phyloP scores from a whole-genome alignment of 331 rosid species.

The Spiraea crenata region DNA sequence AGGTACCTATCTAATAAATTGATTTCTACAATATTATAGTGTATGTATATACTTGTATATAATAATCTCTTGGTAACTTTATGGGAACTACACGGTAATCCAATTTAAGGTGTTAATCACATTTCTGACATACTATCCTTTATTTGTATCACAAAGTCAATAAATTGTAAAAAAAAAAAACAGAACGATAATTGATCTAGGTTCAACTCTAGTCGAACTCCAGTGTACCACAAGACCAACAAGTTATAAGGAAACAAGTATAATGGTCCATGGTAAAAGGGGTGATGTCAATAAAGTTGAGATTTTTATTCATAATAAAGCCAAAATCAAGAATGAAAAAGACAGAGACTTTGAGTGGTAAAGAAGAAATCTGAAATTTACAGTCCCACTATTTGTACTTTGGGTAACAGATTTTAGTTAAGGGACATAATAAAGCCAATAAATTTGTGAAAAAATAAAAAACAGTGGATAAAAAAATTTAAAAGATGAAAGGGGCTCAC shows the following conservation, averaged over 20 bases:
- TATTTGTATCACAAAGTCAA: too few species aligned
- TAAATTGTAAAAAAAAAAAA: too few species aligned
- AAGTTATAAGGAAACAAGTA: too few species aligned
- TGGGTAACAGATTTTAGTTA: constrained; percentile 24
- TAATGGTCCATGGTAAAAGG: constrained; percentile 17
- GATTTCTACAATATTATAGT: background rate
- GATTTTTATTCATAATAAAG: background rate
- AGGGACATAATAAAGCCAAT: constrained; percentile 7
- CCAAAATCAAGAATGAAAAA: background rate
- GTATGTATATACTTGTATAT: background rate
- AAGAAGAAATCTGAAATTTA: constrained; percentile 37
- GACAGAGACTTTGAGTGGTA: constrained; percentile 38
- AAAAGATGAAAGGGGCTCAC: constrained; percentile 65
- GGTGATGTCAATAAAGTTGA: constrained; percentile 8
- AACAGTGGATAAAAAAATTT: constrained; percentile 31
- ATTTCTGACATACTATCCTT: too few species aligned
- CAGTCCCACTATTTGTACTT: constrained; percentile 12
- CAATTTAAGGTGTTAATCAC: too few species aligned
- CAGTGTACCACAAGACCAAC: too few species aligned
- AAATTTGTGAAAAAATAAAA: constrained; percentile 19
- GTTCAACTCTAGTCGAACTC: too few species aligned
- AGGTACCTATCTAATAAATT: constrained; percentile 14
- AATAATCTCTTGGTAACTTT: too few species aligned
- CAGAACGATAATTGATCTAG: too few species aligned
- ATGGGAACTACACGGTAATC: too few species aligned